Evolutionary conservation across 352 stramenopile species (phyloP).

Genomic region (Pythium angustatum): DNA sequence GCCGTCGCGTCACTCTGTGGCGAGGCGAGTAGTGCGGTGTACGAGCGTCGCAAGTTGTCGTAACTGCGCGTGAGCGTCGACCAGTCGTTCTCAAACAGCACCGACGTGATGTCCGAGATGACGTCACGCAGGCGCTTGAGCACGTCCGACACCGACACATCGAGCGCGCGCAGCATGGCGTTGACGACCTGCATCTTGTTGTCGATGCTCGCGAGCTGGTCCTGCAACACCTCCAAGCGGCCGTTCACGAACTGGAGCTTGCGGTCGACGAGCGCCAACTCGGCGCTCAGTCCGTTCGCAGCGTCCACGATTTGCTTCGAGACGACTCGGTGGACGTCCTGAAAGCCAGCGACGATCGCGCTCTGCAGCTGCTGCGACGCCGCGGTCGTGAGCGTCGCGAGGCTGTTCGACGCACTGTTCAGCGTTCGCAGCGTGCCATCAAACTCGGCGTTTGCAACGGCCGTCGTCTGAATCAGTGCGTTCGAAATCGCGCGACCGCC

Average conservation of each 20-base stretch:
- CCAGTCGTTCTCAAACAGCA: slow-evolving; percentile 8
- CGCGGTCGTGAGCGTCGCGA: not conserved
- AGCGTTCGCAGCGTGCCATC: slow-evolving; percentile 2
- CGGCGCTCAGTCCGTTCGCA: slow-evolving; percentile 1
- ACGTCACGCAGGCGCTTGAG: not conserved
- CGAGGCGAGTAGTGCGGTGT: not conserved
- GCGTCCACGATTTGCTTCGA: slow-evolving; percentile 4
- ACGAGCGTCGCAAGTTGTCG: not conserved
- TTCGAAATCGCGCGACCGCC: slow-evolving; percentile 1
- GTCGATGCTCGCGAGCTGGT: slow-evolving; percentile 8
- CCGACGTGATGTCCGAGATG: not conserved
- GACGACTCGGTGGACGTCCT: not conserved
- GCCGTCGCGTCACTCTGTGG: not conserved
- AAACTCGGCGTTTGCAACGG: slow-evolving; percentile 6
- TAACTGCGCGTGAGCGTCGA: not conserved
- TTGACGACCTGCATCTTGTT: slow-evolving; percentile 11
- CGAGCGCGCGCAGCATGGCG: not conserved
- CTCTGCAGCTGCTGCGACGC: not conserved
- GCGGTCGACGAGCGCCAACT: slow-evolving; percentile 3
- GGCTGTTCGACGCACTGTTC: not conserved
- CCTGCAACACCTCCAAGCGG: not conserved
- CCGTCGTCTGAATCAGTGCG: not conserved
- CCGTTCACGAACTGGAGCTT: slow-evolving; percentile 10
- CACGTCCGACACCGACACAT: slow-evolving; percentile 2
- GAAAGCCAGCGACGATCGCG: not conserved